Evolutionary conservation across 2,329 filamentous ascomycete genomes (phyloP), one percentile per base, ranked within the genome.

Genomic region (Periconia sp.): DNA sequence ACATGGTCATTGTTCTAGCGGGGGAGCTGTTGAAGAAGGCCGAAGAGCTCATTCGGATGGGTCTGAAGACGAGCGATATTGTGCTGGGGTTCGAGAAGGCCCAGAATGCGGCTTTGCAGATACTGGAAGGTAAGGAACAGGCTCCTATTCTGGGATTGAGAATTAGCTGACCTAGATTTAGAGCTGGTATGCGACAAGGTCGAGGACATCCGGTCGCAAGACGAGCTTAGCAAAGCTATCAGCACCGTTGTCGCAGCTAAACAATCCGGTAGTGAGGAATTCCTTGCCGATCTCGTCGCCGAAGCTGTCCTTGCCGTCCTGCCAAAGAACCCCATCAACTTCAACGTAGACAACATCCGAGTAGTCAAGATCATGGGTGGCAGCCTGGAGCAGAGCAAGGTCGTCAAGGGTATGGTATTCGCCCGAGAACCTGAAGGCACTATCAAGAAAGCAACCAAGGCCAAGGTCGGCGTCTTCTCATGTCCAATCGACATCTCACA

Each of bases 301-400:
- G 91, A 96, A 69, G 83, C 83, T 21, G 82, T 86, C 16, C 83
- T 97, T 43, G 85, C 90, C 31, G 92, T 99, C 15, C 82, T 99
- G 52, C 94, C 95, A 57, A 96, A 96, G 79, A 96, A 96, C 76
- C 88, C 94, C 16, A 76, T 81, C 69, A 92, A 95, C 76, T 99
- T 99, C 82, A 99, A 96, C 74, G 91, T 99, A 54, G 94, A 99
- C 79, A 99, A 99, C 73, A 87, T 99, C 63, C 89, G 94, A 48
- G 95, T 99, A 45, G 95, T 99, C 62, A 99, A 99, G 82, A 99
- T 99, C 65, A 97, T 99, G 92, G 94, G 94, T 61, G 92, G 94
- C 54, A 91, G 88, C 69, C 78, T 99, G 66, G 89, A 95, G 65
- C 92, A 99, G 77, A 96, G 91, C 71, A 86, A 84, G 56, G 92